Evolutionary conservation across 495 filamentous ascomycete species (phyloP), one percentile per base, ranked within the genome.

Genomic region (Acidomyces sp.): DNA sequence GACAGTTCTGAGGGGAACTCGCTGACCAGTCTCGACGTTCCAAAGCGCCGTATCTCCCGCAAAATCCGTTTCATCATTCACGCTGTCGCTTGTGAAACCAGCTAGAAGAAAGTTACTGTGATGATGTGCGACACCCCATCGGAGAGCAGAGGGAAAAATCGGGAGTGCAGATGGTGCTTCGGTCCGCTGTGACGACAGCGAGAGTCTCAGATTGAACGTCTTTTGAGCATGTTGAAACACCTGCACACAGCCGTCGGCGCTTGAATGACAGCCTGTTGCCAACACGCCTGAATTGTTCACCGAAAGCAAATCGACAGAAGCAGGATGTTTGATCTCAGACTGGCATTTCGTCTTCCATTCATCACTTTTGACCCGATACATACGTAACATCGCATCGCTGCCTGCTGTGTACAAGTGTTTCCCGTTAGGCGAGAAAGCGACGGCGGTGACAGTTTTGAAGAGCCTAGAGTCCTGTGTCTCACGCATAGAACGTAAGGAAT

Each of bases 381-480:
- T 57, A 39, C 85, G 85, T 17, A 90, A 77, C 0, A 74, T 80
- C 5, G 72, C 62, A 46, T 97, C 90, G 49, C 83, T 92, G 19
- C 85, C 82, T 0, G 77, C 78, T 0, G 85, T 86, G 46, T 78
- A 93, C 0, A 86, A 65, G 3, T 61, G 61, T 3, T 67, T 55
- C 16, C 70, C 71, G 24, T 54, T 51, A 0, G 63, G 53, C 23
- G 77, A 77, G 62, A 85, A 92, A 28, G 78, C 71, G 2, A 84
- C 73, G n/a, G 73, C 69, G 2, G 78, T 76, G 0, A 94, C 78
- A 1, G 81, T 92, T 41, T 74, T 75, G 45, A 80, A 93, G 0
- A 93, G 64, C 56, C 70, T 69, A 6, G 74, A 71, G 46, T 79
- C 74, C 34, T 82, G 80, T 27, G 71, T 69, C 42, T 77, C 66